Evolutionary conservation across 2,329 filamentous ascomycete genomes (phyloP).

Genomic region (Paraphoma sp.): DNA sequence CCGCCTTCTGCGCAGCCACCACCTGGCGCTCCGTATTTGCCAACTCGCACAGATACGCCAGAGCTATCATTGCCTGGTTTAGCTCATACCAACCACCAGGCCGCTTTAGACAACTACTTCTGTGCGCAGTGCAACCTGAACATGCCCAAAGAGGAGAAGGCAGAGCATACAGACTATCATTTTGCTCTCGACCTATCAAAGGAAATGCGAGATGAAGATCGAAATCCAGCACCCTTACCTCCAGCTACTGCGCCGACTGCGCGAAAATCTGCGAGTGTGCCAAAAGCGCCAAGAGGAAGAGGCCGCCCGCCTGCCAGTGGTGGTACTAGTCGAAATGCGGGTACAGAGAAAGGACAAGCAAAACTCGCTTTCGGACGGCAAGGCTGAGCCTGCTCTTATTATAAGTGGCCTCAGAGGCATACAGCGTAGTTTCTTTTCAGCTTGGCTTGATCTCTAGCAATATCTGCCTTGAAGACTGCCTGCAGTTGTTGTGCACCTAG

Average conservation of each 20-base stretch:
- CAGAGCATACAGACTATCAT: slow-evolving; percentile 92
- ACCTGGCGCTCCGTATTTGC: slow-evolving; percentile 4
- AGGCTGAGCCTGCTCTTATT: slow-evolving; percentile 4
- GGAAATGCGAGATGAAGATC: slow-evolving; percentile 51
- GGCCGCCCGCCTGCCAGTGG: slow-evolving; percentile 46
- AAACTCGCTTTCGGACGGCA: slow-evolving; percentile 51
- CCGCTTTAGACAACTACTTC: slow-evolving; percentile 47
- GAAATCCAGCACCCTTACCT: slow-evolving; percentile 8
- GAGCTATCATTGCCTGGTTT: slow-evolving; percentile 2
- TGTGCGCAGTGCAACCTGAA: slow-evolving; percentile 71
- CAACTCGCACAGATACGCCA: slow-evolving; percentile 4
- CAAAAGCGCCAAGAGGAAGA: slow-evolving; percentile 37
- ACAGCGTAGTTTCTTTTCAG: not conserved
- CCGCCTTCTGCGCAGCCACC: slow-evolving; percentile 44
- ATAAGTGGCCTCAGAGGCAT: no score
- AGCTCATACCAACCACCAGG: slow-evolving; percentile 21
- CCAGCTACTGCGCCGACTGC: slow-evolving; percentile 1
- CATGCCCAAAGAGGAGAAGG: slow-evolving; percentile 65
- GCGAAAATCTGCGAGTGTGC: slow-evolving; percentile 10
- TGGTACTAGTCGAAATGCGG: slow-evolving; percentile 12
- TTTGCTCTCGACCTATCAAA: slow-evolving; percentile 85
- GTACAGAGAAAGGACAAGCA: slow-evolving; percentile 53
- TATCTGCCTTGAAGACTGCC: not conserved
- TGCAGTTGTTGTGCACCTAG: not conserved
- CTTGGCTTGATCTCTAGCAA: not conserved